Evolutionary conservation across 345 rosid genomes (phyloP).

Genomic region (Aurinia saxatilis): DNA sequence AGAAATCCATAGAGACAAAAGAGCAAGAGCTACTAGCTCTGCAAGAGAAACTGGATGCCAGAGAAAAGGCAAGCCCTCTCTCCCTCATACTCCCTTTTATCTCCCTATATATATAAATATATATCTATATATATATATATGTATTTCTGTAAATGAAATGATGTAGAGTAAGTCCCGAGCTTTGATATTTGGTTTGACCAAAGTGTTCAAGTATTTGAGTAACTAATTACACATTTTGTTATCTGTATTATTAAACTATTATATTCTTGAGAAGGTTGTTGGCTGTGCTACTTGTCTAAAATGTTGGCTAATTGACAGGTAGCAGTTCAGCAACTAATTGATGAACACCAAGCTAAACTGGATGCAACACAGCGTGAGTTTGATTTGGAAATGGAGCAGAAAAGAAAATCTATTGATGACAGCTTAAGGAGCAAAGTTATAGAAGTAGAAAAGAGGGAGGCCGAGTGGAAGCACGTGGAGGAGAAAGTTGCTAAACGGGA

Average conservation of each 20-base stretch:
- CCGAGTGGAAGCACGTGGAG: conserved; percentile 75
- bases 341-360: conserved; percentile 68
- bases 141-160: neutral
- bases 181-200: neutral
- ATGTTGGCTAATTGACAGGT: conserved; percentile 34
- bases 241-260: neutral
- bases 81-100: neutral
- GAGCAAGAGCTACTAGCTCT: conserved; percentile 50
- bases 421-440: conserved; percentile 56
- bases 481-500: conserved; percentile 79
- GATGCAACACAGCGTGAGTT: conserved; percentile 63
- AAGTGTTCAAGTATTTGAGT: too few species aligned
- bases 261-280: neutral
- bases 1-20: conserved; percentile 55
- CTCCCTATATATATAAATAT: neutral
- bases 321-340: conserved; percentile 69
- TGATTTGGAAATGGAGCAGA: conserved; percentile 70
- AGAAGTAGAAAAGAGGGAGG: conserved; percentile 77
- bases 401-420: conserved; percentile 66
- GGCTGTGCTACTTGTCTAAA: conserved; percentile 7
- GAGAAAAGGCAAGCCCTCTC: conserved; percentile 60
- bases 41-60: conserved; percentile 71
- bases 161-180: neutral
- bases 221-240: neutral
- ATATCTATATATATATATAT: neutral